Base-by-base conservation (phyloP, 345 rosid species). In the Gossypium stocksii region DNA sequence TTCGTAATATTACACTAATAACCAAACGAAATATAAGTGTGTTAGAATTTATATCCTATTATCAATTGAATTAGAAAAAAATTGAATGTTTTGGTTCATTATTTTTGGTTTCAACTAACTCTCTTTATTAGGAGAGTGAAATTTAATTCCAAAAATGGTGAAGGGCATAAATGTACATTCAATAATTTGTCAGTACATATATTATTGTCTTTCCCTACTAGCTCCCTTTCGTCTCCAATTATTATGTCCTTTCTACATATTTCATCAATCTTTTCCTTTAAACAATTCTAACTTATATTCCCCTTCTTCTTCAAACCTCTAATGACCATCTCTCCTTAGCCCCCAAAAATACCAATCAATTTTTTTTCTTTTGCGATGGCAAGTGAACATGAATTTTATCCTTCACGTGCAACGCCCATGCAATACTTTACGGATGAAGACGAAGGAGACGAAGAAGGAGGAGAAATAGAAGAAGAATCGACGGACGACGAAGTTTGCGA, bases 361-460 rank as follows among this genome's bases (percentile, higher is more conserved):
- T 17, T 41, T 41, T n/a, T 13, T 62, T 80, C 8, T 76, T 71
- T 75, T 43, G 14, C 74, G 45, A 83, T 86, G 87, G 87, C 89
- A 0, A 74, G 74, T 2, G 85, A 82, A 20, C 82, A 53, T 14
- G 82, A 84, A 5, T 20, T 48, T 72, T 72, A 83, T n/a, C 78
- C 53, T 74, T 72, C 85, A 44, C 81, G 84, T 52, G 80, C 78
- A 25, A 46, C 77, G 6, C 83, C 73, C 82, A 65, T 71, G 76
- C 79, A 80, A 38, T 77, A 84, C 74, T 76, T 52, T 16, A 66
- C 90, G 15, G 88, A 86, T 29, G 87, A 78, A 14, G 85, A 83
- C 9, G 58, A 76, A 0, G 84, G 84, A 3, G 71, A 81, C 2
- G 82, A 77, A 1, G 85, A 80, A 22, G 62, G 62, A 1, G 82